Evolutionary conservation across 2,329 filamentous ascomycete genomes (phyloP).

Genomic region (Talaromyces sp.): DNA sequence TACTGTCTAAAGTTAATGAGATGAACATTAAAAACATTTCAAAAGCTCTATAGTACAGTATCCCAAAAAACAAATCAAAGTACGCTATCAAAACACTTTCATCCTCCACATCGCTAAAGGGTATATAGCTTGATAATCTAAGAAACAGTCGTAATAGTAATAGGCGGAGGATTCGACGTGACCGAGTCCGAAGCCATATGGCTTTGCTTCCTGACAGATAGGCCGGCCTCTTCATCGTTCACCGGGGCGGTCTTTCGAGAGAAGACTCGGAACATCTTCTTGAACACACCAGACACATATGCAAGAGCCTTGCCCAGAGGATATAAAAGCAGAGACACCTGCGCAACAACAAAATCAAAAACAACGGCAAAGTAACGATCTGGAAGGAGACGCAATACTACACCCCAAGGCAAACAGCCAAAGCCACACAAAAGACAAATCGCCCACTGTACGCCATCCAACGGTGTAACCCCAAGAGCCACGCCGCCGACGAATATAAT

Average conservation of each 20-base stretch:
- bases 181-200: constrained; percentile 15
- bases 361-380: constrained; percentile 48
- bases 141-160: constrained; percentile 32
- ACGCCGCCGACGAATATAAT: constrained; percentile 81
- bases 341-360: constrained; percentile 46
- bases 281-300: constrained; percentile 24
- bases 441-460: constrained; percentile 76
- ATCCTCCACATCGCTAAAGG: not conserved
- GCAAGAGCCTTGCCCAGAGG: constrained; percentile 29
- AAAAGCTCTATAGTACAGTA: not conserved
- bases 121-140: constrained; percentile 12
- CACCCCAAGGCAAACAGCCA: constrained; percentile 77
- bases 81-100: not conserved
- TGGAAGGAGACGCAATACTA: constrained; percentile 75
- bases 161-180: constrained; percentile 26
- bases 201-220: constrained; percentile 8
- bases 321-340: constrained; percentile 48
- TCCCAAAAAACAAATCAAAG: not conserved
- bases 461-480: constrained; percentile 67
- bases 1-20: not conserved
- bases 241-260: not conserved
- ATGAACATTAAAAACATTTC: not conserved
- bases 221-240: constrained; percentile 14
- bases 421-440: constrained; percentile 78
- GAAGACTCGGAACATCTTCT: constrained; percentile 19